Percentiles rank a stretch among this genome's conserved stretches.
Evolutionary conservation across 2,329 filamentous ascomycete species (phyloP).

Genomic region (Arachnomyces sp.): DNA sequence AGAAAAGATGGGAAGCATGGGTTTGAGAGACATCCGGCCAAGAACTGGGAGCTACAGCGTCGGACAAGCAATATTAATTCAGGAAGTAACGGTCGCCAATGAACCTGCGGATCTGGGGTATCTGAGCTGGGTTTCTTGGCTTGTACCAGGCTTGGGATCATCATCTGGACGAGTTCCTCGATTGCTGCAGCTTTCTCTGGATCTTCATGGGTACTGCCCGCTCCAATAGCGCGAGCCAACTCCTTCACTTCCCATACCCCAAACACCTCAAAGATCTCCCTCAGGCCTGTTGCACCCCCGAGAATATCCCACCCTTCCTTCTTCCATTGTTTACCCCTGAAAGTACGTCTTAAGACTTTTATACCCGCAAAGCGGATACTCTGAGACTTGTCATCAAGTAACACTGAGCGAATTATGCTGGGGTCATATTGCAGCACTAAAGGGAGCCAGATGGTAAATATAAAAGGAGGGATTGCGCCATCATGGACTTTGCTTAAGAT

Average conservation of each 20-base stretch:
- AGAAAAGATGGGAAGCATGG: neutral
- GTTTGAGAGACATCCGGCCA: neutral
- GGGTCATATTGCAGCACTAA: constrained; percentile 3
- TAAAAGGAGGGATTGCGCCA: constrained; percentile 4
- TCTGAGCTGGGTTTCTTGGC: neutral
- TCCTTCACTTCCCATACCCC: neutral
- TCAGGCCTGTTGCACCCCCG: constrained; percentile 3
- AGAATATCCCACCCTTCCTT: constrained; percentile 3
- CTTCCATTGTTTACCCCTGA: neutral
- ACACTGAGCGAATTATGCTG: constrained; percentile 1
- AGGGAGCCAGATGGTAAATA: constrained; percentile 7
- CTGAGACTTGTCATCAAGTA: constrained; percentile 3
- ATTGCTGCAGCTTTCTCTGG: neutral
- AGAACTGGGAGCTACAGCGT: neutral
- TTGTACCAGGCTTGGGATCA: neutral
- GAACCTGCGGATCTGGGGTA: too few species aligned
- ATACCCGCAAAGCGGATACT: constrained; percentile 3
- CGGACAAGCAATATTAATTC: neutral
- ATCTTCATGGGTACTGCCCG: neutral
- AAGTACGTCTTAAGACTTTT: neutral
- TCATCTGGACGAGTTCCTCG: neutral
- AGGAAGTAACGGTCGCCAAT: neutral
- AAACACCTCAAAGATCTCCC: constrained; percentile 3
- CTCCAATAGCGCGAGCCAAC: constrained; percentile 3
- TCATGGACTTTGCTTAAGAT: neutral